Evolutionary conservation across 225 moss, liverwort and hornwort species (phyloP).

Genomic region (Thuidium tamariscinum): DNA sequence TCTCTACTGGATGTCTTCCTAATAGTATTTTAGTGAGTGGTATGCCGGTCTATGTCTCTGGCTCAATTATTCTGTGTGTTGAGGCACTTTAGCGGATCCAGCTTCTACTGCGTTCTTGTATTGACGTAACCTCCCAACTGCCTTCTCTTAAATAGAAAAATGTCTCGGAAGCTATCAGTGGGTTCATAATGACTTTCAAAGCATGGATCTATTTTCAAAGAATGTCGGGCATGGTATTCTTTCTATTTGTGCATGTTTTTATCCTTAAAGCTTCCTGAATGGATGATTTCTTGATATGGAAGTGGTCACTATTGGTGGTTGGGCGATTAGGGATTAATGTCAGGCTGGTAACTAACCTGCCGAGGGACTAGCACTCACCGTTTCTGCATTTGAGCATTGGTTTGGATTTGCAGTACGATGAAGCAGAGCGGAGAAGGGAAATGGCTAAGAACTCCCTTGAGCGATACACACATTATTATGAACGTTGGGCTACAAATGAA

Average conservation of each 20-base stretch:
- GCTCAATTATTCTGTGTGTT: not conserved
- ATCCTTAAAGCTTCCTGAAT: not conserved
- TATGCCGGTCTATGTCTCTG: not conserved
- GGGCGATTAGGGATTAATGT: not conserved
- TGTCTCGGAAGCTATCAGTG: not conserved
- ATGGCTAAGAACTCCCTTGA: conserved; percentile 99
- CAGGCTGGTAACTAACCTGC: not conserved
- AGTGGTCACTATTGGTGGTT: not conserved
- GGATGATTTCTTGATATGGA: not conserved
- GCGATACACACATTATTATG: conserved; percentile 98
- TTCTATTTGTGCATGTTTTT: not conserved
- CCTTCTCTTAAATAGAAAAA: not conserved
- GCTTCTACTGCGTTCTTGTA: not conserved
- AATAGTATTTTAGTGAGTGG: not conserved
- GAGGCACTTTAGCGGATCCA: not conserved
- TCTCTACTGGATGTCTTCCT: not conserved
- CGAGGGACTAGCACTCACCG: not conserved
- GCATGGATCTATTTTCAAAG: not conserved
- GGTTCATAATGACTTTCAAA: not conserved
- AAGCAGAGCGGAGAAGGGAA: conserved; percentile 98
- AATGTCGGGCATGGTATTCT: not conserved
- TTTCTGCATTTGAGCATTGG: not conserved
- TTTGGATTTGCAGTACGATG: conserved; percentile 59
- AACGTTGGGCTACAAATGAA: conserved; percentile 99
- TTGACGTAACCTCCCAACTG: not conserved